Evolutionary conservation across 176 grass and related monocot species (phyloP), one percentile per base, ranked within the genome.

Genomic region (Cymbopogon citratus): DNA sequence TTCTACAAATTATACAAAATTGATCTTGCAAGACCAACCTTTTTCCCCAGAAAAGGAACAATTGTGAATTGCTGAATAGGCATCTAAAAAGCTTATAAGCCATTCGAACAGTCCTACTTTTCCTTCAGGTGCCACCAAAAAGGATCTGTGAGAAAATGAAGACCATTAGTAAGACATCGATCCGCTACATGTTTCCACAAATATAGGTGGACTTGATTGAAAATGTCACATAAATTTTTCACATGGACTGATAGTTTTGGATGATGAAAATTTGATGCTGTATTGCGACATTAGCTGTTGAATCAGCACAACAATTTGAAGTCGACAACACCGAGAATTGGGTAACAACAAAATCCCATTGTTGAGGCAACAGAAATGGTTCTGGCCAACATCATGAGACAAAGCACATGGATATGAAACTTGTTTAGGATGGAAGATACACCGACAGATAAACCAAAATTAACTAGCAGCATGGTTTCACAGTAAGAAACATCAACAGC

Each of bases 1-100:
- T n/a, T 26, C 24, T 71, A 71, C 13, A 71, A 9, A 46, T n/a
- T 56, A 66, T 52, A 84, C 75, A 77, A 66, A 89, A 85, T 28
- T 77, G 26, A 71, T 43, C 41, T 62, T 38, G 9, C 62, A 80
- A 75, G 69, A 43, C 25, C 63, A 64, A 81, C 28, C 10, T 56
- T 70, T 78, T 71, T 23, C 72, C 59, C 15, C 6, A 43, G 54
- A 24, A 34, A 41, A 71, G 54, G 56, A 23, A 35, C 49, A 9
- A 25, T 21, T 40, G 64, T 19, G 12, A 62, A 27, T 62, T 25
- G 25, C 24, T 46, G 9, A 74, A 74, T 28, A 5, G 16, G 28
- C 78, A 84, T 29, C n/a, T 48, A 69, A 34, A 66, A 46, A n/a
- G n/a, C n/a, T n/a, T n/a, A 52, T 19, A 38, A 81, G 41, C 44